These are phyloP conservation scores for Ambrosiella xylebori DNA, from an alignment of 2,329 filamentous ascomycete species.

Conservation along the genomic window DNA sequence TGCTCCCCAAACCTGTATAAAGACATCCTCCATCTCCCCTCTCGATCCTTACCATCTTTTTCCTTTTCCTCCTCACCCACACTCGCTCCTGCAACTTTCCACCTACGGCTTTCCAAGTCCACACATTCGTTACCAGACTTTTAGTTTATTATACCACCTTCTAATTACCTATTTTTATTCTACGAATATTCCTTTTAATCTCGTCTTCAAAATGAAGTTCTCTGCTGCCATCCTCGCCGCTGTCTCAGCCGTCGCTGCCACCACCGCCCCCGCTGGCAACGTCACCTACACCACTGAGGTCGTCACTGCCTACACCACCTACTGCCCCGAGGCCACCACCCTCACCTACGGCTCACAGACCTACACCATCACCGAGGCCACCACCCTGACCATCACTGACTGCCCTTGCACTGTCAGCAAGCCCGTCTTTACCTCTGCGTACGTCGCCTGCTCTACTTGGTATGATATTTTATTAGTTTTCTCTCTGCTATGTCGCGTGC, in stretches of 20 bases:
- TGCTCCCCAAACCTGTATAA: conserved; percentile 24
- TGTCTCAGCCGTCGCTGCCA: conserved; percentile 28
- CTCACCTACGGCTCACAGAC: conserved; percentile 47
- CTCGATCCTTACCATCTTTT: conserved; percentile 15
- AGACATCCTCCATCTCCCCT: conserved; percentile 25
- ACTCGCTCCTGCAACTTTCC: conserved; percentile 22
- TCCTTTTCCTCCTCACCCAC: conserved; percentile 29
- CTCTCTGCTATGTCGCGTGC: background rate
- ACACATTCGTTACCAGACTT: conserved; percentile 13
- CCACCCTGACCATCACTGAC: conserved; percentile 53
- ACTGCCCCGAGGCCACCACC: conserved; percentile 50
- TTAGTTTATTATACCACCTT: conserved; percentile 16
- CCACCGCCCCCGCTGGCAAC: conserved; percentile 21
- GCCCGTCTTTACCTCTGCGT: conserved; percentile 35
- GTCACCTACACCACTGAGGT: conserved; percentile 46
- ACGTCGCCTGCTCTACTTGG: conserved; percentile 37
- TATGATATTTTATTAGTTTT: conserved; percentile 19
- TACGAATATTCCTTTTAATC: conserved; percentile 25
- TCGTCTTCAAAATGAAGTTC: conserved; percentile 46
- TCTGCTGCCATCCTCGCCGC: conserved; percentile 33
- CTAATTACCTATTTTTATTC: conserved; percentile 25
- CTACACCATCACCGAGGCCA: conserved; percentile 52
- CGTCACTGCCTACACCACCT: conserved; percentile 50
- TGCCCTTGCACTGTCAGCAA: conserved; percentile 53
- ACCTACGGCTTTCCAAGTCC: conserved; percentile 11